Conservation (phyloP, 177 flowering plant species). For the Tripterygium wilfordii region DNA sequence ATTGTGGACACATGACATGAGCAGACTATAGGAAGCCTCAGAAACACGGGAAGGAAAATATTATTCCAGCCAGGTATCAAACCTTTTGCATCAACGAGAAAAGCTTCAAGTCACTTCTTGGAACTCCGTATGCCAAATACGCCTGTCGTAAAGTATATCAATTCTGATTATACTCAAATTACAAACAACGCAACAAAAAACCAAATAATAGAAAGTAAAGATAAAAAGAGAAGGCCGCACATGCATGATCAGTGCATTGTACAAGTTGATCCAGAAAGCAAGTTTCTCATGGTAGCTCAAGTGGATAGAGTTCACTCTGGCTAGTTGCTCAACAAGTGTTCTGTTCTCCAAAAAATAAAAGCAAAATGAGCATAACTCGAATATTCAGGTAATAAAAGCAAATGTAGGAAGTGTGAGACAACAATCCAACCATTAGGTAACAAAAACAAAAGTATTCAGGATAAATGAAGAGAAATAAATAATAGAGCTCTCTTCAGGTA, state of each 20-base stretch:
- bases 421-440: neutral
- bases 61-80: constrained; percentile 3
- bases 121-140: constrained; percentile 84
- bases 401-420: constrained; percentile 1
- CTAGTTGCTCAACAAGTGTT: constrained; percentile 70
- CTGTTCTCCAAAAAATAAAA: constrained; percentile 27
- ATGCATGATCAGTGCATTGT: constrained; percentile 83
- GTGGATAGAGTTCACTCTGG: constrained; percentile 59
- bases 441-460: no score
- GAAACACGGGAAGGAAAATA: neutral
- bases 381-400: no score
- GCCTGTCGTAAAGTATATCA: constrained; percentile 55
- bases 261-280: constrained; percentile 88
- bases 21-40: no score
- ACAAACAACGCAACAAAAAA: no score
- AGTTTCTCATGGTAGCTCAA: constrained; percentile 62
- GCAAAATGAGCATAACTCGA: neutral
- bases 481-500: no score
- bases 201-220: neutral
- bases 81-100: constrained; percentile 89
- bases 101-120: constrained; percentile 65
- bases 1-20: no score
- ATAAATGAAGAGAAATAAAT: no score
- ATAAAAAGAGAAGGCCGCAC: constrained; percentile 23
- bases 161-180: no score